Percentiles rank a stretch among this genome's conserved stretches.
Conservation (phyloP, 1,139 yeast genomes). For the Debaryomycetaceae sp. region DNA sequence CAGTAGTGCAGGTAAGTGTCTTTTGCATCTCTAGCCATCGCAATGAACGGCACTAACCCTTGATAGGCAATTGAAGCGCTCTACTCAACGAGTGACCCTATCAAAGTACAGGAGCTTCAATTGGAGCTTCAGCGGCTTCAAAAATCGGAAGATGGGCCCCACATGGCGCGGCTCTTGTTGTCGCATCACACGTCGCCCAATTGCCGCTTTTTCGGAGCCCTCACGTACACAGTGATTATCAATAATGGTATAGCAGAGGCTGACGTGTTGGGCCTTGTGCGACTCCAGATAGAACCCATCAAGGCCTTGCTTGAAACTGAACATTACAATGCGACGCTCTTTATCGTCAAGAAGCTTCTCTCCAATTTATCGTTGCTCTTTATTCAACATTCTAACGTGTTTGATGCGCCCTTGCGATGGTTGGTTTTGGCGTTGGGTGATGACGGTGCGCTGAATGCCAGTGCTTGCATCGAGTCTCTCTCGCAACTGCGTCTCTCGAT, state of each 20-base stretch:
- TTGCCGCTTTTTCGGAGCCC: slow-evolving; percentile 68
- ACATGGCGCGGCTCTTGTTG: slow-evolving; percentile 45
- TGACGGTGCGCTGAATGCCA: neutral
- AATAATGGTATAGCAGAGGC: slow-evolving; percentile 14
- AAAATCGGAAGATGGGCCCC: slow-evolving; percentile 45
- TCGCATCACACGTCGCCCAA: slow-evolving; percentile 33
- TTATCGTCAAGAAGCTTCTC: slow-evolving; percentile 32
- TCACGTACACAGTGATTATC: slow-evolving; percentile 60
- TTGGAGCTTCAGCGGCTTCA: slow-evolving; percentile 51
- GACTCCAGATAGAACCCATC: slow-evolving; percentile 1
- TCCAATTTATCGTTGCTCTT: slow-evolving; percentile 55
- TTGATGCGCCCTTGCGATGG: slow-evolving; percentile 1
- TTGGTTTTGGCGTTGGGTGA: slow-evolving; percentile 3
- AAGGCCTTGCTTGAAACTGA: neutral
- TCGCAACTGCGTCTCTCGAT: neutral
- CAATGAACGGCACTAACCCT: slow-evolving; percentile 8
- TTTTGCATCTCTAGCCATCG: neutral
- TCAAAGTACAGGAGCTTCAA: slow-evolving; percentile 44
- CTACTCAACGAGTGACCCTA: slow-evolving; percentile 39
- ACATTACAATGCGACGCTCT: slow-evolving; percentile 11
- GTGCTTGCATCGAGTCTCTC: slow-evolving; percentile 1
- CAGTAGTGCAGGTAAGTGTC: slow-evolving; percentile 16
- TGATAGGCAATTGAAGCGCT: slow-evolving; percentile 33
- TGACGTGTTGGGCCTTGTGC: slow-evolving; percentile 3
- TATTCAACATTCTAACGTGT: slow-evolving; percentile 21